These are phyloP conservation scores for Barnettozyma pratensis DNA, from an alignment of 805 yeast species.

Conservation along the genomic window DNA sequence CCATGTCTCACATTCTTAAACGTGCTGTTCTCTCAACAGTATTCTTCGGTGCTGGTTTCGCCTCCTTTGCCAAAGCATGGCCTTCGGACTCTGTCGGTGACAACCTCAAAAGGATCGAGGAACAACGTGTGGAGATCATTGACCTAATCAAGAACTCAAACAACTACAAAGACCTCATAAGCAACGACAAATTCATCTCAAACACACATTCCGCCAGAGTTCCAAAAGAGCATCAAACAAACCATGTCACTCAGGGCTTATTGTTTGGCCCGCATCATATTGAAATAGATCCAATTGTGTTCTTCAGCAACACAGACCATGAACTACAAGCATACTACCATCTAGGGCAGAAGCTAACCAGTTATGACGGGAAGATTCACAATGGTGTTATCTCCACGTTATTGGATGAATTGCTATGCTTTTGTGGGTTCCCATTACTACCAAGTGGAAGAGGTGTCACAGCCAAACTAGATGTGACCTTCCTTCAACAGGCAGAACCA, in stretches of 20 bases:
- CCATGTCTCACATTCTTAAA: constrained; percentile 11
- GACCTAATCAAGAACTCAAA: constrained; percentile 24
- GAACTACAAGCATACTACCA: constrained; percentile 64
- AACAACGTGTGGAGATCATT: constrained; percentile 24
- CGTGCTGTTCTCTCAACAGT: constrained; percentile 15
- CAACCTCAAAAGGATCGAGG: constrained; percentile 14
- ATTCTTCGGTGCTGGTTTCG: constrained; percentile 23
- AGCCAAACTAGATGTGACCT: constrained; percentile 65
- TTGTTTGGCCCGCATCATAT: constrained; percentile 62
- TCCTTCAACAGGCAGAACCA: constrained; percentile 43
- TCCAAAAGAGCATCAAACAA: constrained; percentile 52
- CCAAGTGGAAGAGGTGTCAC: constrained; percentile 89
- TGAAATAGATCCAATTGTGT: constrained; percentile 73
- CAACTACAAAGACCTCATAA: constrained; percentile 22
- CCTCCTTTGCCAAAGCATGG: constrained; percentile 24
- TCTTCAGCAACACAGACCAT: constrained; percentile 43
- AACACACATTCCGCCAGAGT: constrained; percentile 38
- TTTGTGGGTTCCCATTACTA: constrained; percentile 76
- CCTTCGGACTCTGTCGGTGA: constrained; percentile 15
- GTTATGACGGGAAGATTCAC: constrained; percentile 71
- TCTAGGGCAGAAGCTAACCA: constrained; percentile 59
- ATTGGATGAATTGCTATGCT: constrained; percentile 79
- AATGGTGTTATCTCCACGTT: constrained; percentile 77
- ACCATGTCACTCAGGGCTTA: constrained; percentile 70
- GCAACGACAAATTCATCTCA: constrained; percentile 22